A percentile compares a stretch with the other conserved stretches of the same genome.
Evolutionary conservation across 495 filamentous ascomycete genomes (phyloP).

Genomic region (Cudoniella acicularis): DNA sequence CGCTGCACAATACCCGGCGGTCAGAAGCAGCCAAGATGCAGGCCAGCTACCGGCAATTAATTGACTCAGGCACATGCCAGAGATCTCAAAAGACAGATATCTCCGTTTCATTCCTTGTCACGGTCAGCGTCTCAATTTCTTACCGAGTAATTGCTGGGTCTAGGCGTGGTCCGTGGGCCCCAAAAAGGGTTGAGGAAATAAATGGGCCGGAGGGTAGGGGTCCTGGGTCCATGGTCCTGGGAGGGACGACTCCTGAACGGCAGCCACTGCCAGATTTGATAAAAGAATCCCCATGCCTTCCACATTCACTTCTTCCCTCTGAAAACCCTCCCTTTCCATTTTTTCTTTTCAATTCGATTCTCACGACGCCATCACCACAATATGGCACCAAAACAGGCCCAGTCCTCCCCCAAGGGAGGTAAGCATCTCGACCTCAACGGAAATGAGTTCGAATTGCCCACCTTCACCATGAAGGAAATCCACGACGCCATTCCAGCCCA

Average conservation of each 20-base stretch:
- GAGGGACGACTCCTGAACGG: no score
- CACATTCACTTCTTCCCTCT: no score
- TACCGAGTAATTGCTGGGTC: background rate
- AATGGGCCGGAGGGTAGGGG: background rate
- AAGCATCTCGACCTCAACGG: constrained; percentile 45
- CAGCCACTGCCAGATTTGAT: no score
- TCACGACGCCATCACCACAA: no score
- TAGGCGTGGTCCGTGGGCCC: constrained; percentile 3
- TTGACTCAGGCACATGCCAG: background rate
- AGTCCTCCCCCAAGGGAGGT: background rate
- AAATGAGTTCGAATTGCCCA: constrained; percentile 52
- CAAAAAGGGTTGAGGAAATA: constrained; percentile 7
- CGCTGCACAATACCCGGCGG: no score
- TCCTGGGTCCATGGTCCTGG: no score
- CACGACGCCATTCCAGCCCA: constrained; percentile 64
- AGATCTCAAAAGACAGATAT: background rate
- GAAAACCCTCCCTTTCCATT: no score
- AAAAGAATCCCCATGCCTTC: no score
- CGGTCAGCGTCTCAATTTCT: background rate
- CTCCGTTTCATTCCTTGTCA: background rate
- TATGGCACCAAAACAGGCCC: background rate
- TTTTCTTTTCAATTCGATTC: no score
- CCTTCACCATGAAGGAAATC: constrained; percentile 64
- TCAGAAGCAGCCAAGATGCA: no score
- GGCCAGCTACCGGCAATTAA: no score